Evolutionary conservation across 2,329 filamentous ascomycete genomes (phyloP).

Genomic region (Nigrograna mackinnonii): DNA sequence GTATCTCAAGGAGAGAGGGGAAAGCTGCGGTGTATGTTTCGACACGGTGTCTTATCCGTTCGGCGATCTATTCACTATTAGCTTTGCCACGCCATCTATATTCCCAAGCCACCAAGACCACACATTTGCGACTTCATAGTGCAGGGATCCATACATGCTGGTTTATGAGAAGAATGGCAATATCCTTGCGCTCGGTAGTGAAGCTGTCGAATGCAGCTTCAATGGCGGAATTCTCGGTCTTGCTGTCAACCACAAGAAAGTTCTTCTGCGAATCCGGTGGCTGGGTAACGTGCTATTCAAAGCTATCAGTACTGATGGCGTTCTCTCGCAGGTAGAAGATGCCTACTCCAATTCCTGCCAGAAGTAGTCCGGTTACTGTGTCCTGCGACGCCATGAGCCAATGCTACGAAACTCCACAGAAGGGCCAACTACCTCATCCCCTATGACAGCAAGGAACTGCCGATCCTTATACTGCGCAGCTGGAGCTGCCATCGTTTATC

Average conservation of each 20-base stretch:
- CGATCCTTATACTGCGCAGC: constrained; percentile 72
- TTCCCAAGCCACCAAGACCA: not conserved
- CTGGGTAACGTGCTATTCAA: constrained; percentile 80
- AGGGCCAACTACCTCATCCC: constrained; percentile 75
- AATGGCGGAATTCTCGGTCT: constrained; percentile 87
- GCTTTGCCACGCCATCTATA: not conserved
- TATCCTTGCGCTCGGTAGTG: constrained; percentile 89
- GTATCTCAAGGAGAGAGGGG: constrained; percentile 94
- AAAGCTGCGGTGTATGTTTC: constrained; percentile 94
- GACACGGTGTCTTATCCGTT: constrained; percentile 87
- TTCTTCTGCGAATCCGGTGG: constrained; percentile 93
- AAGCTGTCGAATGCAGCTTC: constrained; percentile 90
- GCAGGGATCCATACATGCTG: constrained; percentile 74
- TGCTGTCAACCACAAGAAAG: constrained; percentile 93
- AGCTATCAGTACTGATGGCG: constrained; percentile 5
- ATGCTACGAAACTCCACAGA: not conserved
- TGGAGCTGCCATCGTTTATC: constrained; percentile 60
- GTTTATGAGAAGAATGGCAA: constrained; percentile 95
- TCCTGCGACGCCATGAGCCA: constrained; percentile 60
- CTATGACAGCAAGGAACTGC: constrained; percentile 96
- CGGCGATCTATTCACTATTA: constrained; percentile 71
- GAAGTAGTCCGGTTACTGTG: constrained; percentile 91
- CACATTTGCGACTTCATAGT: not conserved
- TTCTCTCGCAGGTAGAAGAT: not conserved
- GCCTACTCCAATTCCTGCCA: constrained; percentile 91